Evolutionary conservation across 2,329 filamentous ascomycete species (phyloP).

Genomic region (Calonectria naviculata): DNA sequence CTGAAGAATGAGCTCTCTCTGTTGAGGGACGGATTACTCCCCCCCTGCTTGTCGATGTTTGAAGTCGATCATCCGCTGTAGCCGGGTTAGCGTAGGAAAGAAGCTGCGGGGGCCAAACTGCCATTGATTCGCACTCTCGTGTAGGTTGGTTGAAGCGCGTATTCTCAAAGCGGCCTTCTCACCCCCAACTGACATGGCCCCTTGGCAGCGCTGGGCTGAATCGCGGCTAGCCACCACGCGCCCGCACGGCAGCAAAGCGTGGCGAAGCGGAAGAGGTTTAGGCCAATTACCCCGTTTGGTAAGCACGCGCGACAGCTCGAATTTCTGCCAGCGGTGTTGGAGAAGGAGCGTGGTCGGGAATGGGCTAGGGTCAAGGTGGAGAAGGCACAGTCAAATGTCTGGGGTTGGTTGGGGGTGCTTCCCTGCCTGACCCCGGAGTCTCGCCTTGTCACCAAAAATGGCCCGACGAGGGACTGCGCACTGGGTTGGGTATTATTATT

Average conservation of each 20-base stretch:
- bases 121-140: not conserved
- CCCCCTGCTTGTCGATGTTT: conserved; percentile 1
- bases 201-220: not conserved
- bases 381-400: not conserved
- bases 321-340: not conserved
- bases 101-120: not conserved
- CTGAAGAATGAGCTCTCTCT: conserved; percentile 6
- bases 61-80: conserved; percentile 18
- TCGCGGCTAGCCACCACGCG: not conserved
- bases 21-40: not conserved
- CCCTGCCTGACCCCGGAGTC: not conserved
- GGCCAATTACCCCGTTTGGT: conserved; percentile 6
- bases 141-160: not conserved
- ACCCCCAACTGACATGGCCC: not conserved
- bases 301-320: not conserved
- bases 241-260: not conserved
- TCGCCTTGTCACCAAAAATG: not conserved
- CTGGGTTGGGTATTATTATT: conserved; percentile 3
- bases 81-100: conserved; percentile 5
- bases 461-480: not conserved
- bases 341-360: not conserved
- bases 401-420: conserved; percentile 2
- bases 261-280: conserved; percentile 6
- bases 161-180: not conserved
- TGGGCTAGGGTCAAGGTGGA: not conserved